Conservation (phyloP, 192 early-diverging fungal species). For the Coemansia sp. region DNA sequence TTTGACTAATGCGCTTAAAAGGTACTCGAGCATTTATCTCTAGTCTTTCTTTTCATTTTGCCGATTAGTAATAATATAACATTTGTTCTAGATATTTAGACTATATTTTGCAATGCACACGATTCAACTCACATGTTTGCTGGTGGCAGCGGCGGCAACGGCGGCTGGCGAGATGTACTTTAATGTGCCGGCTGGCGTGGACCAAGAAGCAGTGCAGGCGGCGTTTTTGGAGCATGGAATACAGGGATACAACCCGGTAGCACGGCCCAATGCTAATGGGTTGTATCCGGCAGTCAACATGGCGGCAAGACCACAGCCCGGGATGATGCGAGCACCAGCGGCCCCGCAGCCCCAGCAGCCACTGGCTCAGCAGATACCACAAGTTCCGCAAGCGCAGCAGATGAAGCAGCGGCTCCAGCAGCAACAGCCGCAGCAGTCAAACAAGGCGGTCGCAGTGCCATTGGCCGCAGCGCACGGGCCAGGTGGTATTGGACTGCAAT, state of each 20-base stretch:
- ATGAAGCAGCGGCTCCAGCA: constrained; percentile 5
- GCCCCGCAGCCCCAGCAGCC: neutral
- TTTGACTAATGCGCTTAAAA: neutral
- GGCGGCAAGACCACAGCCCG: neutral
- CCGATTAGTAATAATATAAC: neutral
- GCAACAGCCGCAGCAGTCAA: neutral
- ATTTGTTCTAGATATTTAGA: neutral
- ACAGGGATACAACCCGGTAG: constrained; percentile 25
- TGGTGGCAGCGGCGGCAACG: constrained; percentile 21
- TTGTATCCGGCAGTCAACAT: constrained; percentile 10
- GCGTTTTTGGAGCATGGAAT: constrained; percentile 33
- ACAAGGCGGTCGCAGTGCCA: constrained; percentile 9
- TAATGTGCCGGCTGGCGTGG: constrained; percentile 32
- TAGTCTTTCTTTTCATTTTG: too few species aligned
- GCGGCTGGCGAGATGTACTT: constrained; percentile 27
- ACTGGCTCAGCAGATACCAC: neutral
- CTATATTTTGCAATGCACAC: constrained; percentile 12
- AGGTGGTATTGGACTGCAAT: constrained; percentile 1
- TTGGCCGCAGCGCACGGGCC: constrained; percentile 18
- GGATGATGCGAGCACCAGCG: neutral
- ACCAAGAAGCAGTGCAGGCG: constrained; percentile 25
- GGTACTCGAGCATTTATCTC: too few species aligned
- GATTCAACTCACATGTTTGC: constrained; percentile 7
- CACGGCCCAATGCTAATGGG: constrained; percentile 18
- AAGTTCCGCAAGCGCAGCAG: neutral